These are phyloP conservation scores for Trichoderma sp. DNA, from an alignment of 2,329 filamentous ascomycete genomes.

Conservation along the genomic window DNA sequence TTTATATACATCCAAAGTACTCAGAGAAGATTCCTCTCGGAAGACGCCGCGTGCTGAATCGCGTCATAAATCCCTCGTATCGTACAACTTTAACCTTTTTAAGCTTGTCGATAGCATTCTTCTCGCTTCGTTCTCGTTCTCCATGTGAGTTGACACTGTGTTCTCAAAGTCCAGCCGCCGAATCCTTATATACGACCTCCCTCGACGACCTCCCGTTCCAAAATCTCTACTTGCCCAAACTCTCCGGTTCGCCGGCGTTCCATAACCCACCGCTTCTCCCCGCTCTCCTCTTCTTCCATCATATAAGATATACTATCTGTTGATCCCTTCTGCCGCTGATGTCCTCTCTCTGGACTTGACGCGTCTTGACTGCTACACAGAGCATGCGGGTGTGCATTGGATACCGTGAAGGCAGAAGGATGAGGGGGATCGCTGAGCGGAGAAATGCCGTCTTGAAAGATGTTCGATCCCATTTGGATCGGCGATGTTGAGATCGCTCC, in stretches of 20 bases:
- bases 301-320: slow-evolving; percentile 70
- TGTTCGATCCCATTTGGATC: neutral
- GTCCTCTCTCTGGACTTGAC: slow-evolving; percentile 36
- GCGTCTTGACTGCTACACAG: neutral
- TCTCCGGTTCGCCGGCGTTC: slow-evolving; percentile 66
- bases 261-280: slow-evolving; percentile 64
- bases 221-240: slow-evolving; percentile 61
- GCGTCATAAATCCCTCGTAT: neutral
- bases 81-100: neutral
- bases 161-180: neutral
- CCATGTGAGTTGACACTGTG: neutral
- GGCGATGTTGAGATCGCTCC: neutral
- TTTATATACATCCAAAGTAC: slow-evolving; percentile 11
- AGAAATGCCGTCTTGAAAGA: neutral
- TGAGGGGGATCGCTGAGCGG: slow-evolving; percentile 1
- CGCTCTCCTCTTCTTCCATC: slow-evolving; percentile 61
- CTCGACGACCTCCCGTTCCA: slow-evolving; percentile 63
- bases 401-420: neutral
- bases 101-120: neutral
- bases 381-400: slow-evolving; percentile 2
- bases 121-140: neutral
- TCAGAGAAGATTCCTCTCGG: neutral
- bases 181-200: slow-evolving; percentile 47
- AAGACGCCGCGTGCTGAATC: neutral
- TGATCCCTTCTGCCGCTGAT: slow-evolving; percentile 54